Base-by-base conservation (phyloP, 2,329 filamentous ascomycete genomes). In the Diplocarpon rosae region DNA sequence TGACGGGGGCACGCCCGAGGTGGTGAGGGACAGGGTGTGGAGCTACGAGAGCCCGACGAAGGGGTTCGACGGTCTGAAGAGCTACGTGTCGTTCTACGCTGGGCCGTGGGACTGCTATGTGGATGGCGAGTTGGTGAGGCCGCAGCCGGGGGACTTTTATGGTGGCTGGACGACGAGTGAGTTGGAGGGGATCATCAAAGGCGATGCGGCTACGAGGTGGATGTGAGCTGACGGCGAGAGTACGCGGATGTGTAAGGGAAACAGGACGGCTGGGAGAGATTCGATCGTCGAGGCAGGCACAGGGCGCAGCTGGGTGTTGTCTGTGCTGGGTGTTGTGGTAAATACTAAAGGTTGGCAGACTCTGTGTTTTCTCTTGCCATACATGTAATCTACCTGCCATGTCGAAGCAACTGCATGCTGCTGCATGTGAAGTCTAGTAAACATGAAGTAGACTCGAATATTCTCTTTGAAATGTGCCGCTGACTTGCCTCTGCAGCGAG, bases 81-180 rank as follows among this genome's bases (percentile, higher is more conserved):
- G 70, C 12, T 72, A 72, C 59, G 53, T 81, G 40, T 73, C 71
- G 33, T 76, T 80, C 53, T 80, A 78, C 56, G 73, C 72, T 11
- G 73, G 70, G 12, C 75, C 75, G 11, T 79, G 75, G 75, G 70
- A 77, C 46, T 80, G 76, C 54, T 76, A 67, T 58, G 75, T 78
- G 4, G 75, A 80, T 58, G 74, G 74, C 9, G 75, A 80, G 59
- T 67, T 67, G 55, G 76, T 78, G 15, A 65, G 71, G 58, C 64
- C 74, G 32, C 75, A 79, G 62, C 73, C 72, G 13, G 74, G 74
- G 7, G 75, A 80, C 52, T 80, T 78, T 51, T 80, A 79, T 60
- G 76, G 77, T 17, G 76, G 76, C 2, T 81, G 77, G 76, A 72
- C 76, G 48, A 79, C 75, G 39, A 70, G 68, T 48, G 75, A 80